Percentiles rank a stretch among this genome's conserved stretches.
These are phyloP conservation scores for Cenchrus fungigraminus DNA, from an alignment of 176 grass and related monocot species.

Conservation along the genomic window DNA sequence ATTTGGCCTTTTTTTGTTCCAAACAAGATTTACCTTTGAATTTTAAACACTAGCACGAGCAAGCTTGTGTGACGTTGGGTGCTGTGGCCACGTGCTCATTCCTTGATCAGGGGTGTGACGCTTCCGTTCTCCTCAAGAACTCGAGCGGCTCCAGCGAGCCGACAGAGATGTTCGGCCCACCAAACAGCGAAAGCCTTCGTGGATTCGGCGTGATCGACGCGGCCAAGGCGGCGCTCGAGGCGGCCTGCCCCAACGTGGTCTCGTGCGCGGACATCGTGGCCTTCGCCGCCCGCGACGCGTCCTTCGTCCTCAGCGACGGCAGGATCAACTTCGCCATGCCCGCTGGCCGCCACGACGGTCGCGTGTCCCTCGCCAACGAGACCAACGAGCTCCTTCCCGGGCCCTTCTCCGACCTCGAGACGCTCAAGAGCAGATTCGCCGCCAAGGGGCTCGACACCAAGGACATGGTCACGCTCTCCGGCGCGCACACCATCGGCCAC, in stretches of 20 bases:
- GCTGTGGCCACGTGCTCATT: background rate
- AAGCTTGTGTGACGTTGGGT: background rate
- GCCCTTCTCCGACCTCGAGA: slow-evolving; percentile 6
- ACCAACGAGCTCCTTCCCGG: background rate
- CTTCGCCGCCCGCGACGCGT: slow-evolving; percentile 1
- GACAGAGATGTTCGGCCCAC: background rate
- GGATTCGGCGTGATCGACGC: background rate
- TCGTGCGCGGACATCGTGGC: background rate
- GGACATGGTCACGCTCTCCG: slow-evolving; percentile 78
- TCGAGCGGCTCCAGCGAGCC: background rate
- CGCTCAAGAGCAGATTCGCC: slow-evolving; percentile 32
- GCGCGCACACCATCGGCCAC: slow-evolving; percentile 78
- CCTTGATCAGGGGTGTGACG: background rate
- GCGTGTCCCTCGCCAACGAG: slow-evolving; percentile 10
- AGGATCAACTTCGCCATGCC: slow-evolving; percentile 1
- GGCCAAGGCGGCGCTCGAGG: background rate
- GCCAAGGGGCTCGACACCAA: slow-evolving; percentile 20
- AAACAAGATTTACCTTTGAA: too few species aligned
- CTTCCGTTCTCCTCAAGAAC: background rate
- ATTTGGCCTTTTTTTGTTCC: too few species aligned
- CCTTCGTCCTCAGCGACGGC: background rate
- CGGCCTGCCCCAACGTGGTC: background rate
- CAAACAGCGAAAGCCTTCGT: background rate
- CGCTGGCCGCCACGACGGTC: background rate
- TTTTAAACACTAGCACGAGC: too few species aligned